Percentiles rank a stretch among this genome's conserved stretches.
Evolutionary conservation across 192 early-diverging fungal genomes (phyloP).

Genomic region (Coemansia pectinata): DNA sequence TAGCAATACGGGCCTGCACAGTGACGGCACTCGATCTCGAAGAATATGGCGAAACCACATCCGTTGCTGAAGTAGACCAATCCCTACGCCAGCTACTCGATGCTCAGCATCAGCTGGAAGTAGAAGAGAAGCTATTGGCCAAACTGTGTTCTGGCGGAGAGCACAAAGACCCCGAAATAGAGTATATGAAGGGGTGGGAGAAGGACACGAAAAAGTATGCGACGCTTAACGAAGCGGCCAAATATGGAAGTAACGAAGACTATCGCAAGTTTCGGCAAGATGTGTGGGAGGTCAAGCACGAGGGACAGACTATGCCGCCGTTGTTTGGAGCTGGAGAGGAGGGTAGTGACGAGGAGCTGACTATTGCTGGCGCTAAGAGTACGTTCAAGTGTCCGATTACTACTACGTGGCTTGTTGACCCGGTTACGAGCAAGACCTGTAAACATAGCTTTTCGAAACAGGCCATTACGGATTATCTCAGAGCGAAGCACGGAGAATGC

Average conservation of each 20-base stretch:
- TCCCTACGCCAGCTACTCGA: slow-evolving; percentile 33
- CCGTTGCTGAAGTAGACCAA: slow-evolving; percentile 14
- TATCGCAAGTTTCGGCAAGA: slow-evolving; percentile 43
- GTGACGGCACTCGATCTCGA: slow-evolving; percentile 31
- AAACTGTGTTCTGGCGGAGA: slow-evolving; percentile 6
- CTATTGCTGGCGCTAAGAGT: slow-evolving; percentile 24
- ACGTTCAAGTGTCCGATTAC: slow-evolving; percentile 59
- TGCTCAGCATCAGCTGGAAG: slow-evolving; percentile 23
- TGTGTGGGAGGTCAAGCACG: slow-evolving; percentile 40
- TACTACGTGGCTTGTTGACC: slow-evolving; percentile 55
- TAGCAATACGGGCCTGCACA: slow-evolving; percentile 22
- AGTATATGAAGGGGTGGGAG: slow-evolving; percentile 15
- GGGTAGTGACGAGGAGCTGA: slow-evolving; percentile 36
- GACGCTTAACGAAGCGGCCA: slow-evolving; percentile 9
- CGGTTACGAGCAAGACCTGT: slow-evolving; percentile 58
- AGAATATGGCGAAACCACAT: slow-evolving; percentile 14
- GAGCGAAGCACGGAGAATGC: slow-evolving; percentile 14
- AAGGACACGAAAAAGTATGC: slow-evolving; percentile 9
- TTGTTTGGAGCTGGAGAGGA: slow-evolving; percentile 13
- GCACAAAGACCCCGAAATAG: not conserved
- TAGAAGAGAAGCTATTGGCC: slow-evolving; percentile 19
- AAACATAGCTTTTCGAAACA: slow-evolving; percentile 58
- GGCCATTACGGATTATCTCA: slow-evolving; percentile 39
- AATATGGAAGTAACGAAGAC: slow-evolving; percentile 18
- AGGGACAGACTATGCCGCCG: slow-evolving; percentile 40